Base-by-base conservation (phyloP, 164 flowering plant species). In the Santalum album region DNA sequence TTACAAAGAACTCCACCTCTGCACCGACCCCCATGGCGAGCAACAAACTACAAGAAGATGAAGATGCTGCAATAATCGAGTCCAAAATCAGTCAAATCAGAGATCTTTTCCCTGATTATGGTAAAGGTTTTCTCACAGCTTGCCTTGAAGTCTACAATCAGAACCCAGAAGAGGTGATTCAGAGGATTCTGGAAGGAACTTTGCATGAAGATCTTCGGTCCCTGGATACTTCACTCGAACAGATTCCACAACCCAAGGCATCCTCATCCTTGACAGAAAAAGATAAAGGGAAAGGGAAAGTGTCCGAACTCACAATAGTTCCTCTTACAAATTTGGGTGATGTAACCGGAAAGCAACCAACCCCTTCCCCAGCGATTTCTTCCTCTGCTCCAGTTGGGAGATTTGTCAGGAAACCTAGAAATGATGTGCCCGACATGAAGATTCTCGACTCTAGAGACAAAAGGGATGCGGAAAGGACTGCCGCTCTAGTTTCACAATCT, bases 11-110 rank as follows among this genome's bases (percentile, higher is more conserved):
- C 36, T 45, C 11, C 32, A 56, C 62, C 15, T 29, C 43, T 54
- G 40, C 53, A 23, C 53, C 76, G 55, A 36, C 25, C 46, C 55
- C 71, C 50, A 23, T 25, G 3, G 29, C 53, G n/a, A 70, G 40
- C 32, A 62, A 65, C 55, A 59, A 48, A 23, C 43, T 57, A 19
- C 78, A 71, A 54, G 55, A 59, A 55, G 90, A 82, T 73, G 99
- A 90, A 75, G 80, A 82, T 62, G 61, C 75, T 53, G 92, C 80
- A 19, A 76, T 90, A 51, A 60, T 59, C 23, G 95, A 94, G 60
- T 90, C 99, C 29, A 94, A 84, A 70, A 77, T 94, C 69, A 83
- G 87, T 76, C 99, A 94, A 77, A 73, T 94, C 58, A 94, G 75
- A 71, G 97, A 94, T 39, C 72, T 94, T 25, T 94, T 94, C 63